These are phyloP conservation scores for Eudorina sp. DNA, from an alignment of 139 green algal genomes.

Conservation along the genomic window DNA sequence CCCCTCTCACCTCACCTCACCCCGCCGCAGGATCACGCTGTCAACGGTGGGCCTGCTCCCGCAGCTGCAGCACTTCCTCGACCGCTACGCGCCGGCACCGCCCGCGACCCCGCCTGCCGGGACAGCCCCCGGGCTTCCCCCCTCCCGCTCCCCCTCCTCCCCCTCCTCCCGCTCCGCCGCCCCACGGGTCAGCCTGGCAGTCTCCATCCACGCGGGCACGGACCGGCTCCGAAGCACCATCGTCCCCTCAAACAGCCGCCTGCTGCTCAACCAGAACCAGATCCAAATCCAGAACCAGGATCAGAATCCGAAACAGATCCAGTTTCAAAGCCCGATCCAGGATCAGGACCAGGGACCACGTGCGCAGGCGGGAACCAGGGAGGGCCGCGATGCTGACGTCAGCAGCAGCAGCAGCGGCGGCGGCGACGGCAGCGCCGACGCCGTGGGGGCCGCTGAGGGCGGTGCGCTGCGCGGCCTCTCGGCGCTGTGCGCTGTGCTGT, in stretches of 20 bases:
- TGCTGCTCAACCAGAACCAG: conserved; percentile 46
- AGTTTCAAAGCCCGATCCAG: neutral
- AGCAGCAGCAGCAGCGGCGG: neutral
- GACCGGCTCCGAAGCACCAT: conserved; percentile 85
- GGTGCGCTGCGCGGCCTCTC: conserved; percentile 49
- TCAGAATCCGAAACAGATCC: too few relatives aligned
- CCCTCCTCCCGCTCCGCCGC: neutral
- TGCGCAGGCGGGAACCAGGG: too few relatives aligned
- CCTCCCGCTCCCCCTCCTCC: neutral
- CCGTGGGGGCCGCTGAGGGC: too few relatives aligned
- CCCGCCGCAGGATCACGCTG: conserved; percentile 71
- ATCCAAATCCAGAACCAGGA: neutral
- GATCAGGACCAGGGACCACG: too few relatives aligned
- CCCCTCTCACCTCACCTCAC: neutral
- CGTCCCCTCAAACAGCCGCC: conserved; percentile 87
- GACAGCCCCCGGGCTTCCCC: neutral
- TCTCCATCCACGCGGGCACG: conserved; percentile 90
- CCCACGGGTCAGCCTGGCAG: conserved; percentile 70
- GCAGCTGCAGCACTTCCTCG: conserved; percentile 76
- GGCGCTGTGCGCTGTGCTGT: conserved; percentile 62
- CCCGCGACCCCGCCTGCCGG: neutral
- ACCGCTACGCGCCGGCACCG: conserved; percentile 47
- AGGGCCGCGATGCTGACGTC: neutral
- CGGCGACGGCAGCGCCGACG: neutral
- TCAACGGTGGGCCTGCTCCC: conserved; percentile 89